Evolutionary conservation across 108 stramenopile species (phyloP), one percentile per base, ranked within the genome.

Genomic region (Seminavis robusta): DNA sequence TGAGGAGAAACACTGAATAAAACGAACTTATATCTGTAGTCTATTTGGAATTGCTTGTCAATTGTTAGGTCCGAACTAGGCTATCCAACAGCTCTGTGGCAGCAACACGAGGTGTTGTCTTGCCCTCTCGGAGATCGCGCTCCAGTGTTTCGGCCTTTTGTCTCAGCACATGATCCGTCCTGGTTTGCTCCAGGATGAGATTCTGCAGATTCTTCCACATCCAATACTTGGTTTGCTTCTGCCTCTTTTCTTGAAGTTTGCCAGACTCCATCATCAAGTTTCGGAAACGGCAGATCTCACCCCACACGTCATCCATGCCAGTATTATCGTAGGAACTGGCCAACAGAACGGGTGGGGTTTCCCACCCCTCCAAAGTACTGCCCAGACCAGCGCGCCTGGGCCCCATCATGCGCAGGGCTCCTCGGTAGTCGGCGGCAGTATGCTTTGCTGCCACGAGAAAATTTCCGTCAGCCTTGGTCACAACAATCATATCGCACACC

Each of bases 381-480:
- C 44, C 2, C 23, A 25, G 24, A n/a, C 46, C 46, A 4, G 33
- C 40, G 19, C 38, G 31, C 11, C 27, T 13, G 61, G 50, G 58
- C 38, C 53, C 38, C 27, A 81, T 52, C 19, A 84, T 81, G 4
- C 65, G 49, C 16, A 86, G 54, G 20, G 88, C 92, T 10, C 69
- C 80, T 59, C 61, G 61, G 48, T 93, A 93, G 23, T 93, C 88
- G 33, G 72, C 67, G 9, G 82, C 83, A 16, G 90, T 91, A 8
- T 46, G 58, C 65, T 74, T 56, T 8, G 90, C 90, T 9, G 76
- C 62, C n/a, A 38, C 31, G n/a, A 77, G 30, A 20, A 82, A 59
- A 21, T 72, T 65, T n/a, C 98, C 98, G 67, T 98, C 98, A 11
- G 95, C 93, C 61, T 98, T 98, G 69, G 95, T 96, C 20, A 99